Evolutionary conservation across 2,329 filamentous ascomycete species (phyloP).

Genomic region (Aurifilum marmelostoma): DNA sequence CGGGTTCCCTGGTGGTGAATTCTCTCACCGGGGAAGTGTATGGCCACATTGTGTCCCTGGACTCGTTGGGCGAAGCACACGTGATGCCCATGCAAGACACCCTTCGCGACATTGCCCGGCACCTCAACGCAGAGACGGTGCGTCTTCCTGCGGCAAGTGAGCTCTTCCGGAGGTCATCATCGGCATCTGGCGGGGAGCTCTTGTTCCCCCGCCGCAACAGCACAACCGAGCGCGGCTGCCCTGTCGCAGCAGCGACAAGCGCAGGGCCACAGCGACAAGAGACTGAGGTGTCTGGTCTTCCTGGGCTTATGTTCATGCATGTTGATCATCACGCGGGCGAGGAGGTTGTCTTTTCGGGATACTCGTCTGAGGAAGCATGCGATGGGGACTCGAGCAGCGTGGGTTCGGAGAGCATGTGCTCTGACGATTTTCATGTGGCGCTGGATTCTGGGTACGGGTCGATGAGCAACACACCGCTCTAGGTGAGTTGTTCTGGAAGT

Average conservation of each 20-base stretch:
- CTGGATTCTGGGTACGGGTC: background rate
- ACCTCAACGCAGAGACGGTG: background rate
- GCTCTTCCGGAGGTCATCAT: background rate
- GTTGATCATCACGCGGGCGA: too few relatives aligned
- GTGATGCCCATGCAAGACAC: constrained; percentile 4
- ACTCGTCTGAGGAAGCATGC: too few relatives aligned
- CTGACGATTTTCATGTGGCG: background rate
- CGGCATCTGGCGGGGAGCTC: background rate
- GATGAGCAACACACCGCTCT: too few relatives aligned
- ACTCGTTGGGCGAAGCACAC: constrained; percentile 7
- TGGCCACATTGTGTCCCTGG: constrained; percentile 7
- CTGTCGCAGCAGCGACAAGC: background rate
- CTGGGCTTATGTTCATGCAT: too few relatives aligned
- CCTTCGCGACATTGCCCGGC: background rate
- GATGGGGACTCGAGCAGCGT: background rate
- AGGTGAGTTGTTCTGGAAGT: too few relatives aligned
- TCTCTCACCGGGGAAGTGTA: constrained; percentile 1
- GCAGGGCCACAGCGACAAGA: background rate
- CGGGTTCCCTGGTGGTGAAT: constrained; percentile 11
- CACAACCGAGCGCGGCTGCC: background rate
- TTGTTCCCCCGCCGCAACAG: background rate
- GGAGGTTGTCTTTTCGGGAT: too few relatives aligned
- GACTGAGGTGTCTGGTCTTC: background rate
- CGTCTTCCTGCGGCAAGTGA: constrained; percentile 26
- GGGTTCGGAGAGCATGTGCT: background rate